Percentiles rank a stretch among this genome's conserved stretches.
These are phyloP conservation scores for Emericellopsis cladophorae DNA, from an alignment of 2,329 filamentous ascomycete genomes.

Conservation along the genomic window DNA sequence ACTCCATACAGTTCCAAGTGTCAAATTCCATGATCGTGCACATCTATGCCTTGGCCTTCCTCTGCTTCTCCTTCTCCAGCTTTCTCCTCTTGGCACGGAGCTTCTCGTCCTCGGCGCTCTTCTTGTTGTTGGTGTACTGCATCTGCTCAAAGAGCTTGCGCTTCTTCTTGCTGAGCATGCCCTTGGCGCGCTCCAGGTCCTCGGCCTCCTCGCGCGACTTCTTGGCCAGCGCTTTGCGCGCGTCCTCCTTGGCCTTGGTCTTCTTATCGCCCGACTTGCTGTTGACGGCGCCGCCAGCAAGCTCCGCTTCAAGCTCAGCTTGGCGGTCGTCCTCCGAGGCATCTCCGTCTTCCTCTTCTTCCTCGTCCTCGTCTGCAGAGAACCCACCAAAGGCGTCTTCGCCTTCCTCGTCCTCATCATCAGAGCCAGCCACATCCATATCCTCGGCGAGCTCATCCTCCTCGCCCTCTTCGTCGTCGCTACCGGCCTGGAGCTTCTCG, in stretches of 20 bases:
- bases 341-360: slow-evolving; percentile 26
- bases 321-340: slow-evolving; percentile 67
- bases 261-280: slow-evolving; percentile 37
- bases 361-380: slow-evolving; percentile 29
- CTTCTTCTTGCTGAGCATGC: slow-evolving; percentile 98
- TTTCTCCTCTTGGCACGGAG: slow-evolving; percentile 82
- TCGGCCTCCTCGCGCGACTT: slow-evolving; percentile 68
- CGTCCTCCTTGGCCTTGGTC: slow-evolving; percentile 55
- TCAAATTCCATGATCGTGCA: no score
- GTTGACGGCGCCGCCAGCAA: slow-evolving; percentile 53
- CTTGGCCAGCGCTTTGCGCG: slow-evolving; percentile 55
- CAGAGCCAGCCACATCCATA: slow-evolving; percentile 37
- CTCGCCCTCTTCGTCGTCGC: slow-evolving; percentile 35
- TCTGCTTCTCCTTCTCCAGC: slow-evolving; percentile 57
- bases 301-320: slow-evolving; percentile 84
- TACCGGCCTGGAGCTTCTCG: slow-evolving; percentile 63
- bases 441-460: slow-evolving; percentile 31
- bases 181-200: slow-evolving; percentile 84
- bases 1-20: background rate
- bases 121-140: slow-evolving; percentile 88
- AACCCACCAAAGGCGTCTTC: slow-evolving; percentile 39
- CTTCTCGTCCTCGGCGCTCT: slow-evolving; percentile 79
- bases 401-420: slow-evolving; percentile 31
- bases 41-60: slow-evolving; percentile 15
- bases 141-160: slow-evolving; percentile 96